These are phyloP conservation scores for Aspergillus tamarii DNA, from an alignment of 2,329 filamentous ascomycete species.

Conservation along the genomic window DNA sequence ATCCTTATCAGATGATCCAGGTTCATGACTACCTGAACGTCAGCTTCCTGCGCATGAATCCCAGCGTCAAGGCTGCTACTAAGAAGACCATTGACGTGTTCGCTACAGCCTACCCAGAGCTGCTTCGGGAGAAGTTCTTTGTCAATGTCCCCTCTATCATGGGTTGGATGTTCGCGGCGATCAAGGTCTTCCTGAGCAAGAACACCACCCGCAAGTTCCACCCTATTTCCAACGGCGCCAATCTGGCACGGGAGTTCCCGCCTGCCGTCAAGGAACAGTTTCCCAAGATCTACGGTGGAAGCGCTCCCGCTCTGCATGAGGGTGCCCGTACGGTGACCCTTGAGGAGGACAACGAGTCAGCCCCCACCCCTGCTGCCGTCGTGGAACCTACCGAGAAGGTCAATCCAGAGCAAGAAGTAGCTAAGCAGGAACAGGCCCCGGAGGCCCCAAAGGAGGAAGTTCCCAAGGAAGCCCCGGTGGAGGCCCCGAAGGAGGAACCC, in stretches of 20 bases:
- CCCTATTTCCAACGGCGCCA: slow-evolving; percentile 72
- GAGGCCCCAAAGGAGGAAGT: slow-evolving; percentile 17
- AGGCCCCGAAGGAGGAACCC: slow-evolving; percentile 18
- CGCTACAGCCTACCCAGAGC: slow-evolving; percentile 82
- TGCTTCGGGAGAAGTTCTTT: slow-evolving; percentile 90
- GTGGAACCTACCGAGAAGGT: slow-evolving; percentile 16
- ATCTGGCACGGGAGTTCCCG: slow-evolving; percentile 64
- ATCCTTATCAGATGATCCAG: slow-evolving; percentile 89
- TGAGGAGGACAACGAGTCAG: slow-evolving; percentile 26
- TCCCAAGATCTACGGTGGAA: slow-evolving; percentile 79
- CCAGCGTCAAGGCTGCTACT: slow-evolving; percentile 73
- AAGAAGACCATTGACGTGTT: slow-evolving; percentile 82
- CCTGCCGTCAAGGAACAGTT: slow-evolving; percentile 63
- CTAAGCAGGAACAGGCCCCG: slow-evolving; percentile 18
- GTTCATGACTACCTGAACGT: slow-evolving; percentile 91
- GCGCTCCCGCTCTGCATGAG: slow-evolving; percentile 57
- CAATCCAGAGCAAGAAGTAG: slow-evolving; percentile 20
- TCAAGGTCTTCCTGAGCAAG: slow-evolving; percentile 74
- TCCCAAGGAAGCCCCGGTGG: slow-evolving; percentile 23
- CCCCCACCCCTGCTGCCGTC: slow-evolving; percentile 10
- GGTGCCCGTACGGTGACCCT: slow-evolving; percentile 36
- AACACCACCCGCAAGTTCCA: slow-evolving; percentile 80
- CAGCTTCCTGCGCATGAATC: slow-evolving; percentile 81
- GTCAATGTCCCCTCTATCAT: slow-evolving; percentile 91
- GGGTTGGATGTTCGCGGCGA: slow-evolving; percentile 79